A percentile compares a stretch with the other conserved stretches of the same genome.
Conservation (phyloP, 345 rosid genomes). For the Gynandropsis gynandra region DNA sequence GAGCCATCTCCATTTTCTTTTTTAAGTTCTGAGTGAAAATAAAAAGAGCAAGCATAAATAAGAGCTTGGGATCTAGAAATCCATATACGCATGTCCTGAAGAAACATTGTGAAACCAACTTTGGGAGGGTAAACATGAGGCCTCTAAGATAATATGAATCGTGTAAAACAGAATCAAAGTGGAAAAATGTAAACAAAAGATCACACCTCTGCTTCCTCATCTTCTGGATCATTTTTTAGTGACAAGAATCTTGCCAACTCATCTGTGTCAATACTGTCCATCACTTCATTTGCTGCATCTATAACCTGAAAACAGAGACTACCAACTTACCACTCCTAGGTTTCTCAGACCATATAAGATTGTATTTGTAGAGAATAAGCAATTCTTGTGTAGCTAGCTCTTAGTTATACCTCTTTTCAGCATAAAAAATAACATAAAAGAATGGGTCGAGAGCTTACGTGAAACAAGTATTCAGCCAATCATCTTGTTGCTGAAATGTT, state of each 20-base stretch:
- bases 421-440: not conserved
- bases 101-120: too few species aligned
- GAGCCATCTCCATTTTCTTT: constrained; percentile 73
- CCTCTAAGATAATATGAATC: too few species aligned
- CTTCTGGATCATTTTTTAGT: constrained; percentile 79
- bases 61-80: constrained; percentile 1
- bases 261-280: constrained; percentile 66
- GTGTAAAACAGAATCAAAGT: not conserved
- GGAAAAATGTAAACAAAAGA: constrained; percentile 4
- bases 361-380: too few species aligned
- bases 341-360: too few species aligned
- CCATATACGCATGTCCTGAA: too few species aligned
- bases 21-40: constrained; percentile 38
- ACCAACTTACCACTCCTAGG: not conserved
- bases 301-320: constrained; percentile 51
- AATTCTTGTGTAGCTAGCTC: too few species aligned
- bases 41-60: not conserved
- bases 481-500: constrained; percentile 47
- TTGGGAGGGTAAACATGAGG: too few species aligned
- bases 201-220: constrained; percentile 79
- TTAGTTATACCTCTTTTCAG: too few species aligned
- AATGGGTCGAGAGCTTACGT: constrained; percentile 43
- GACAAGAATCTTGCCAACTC: constrained; percentile 65
- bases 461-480: constrained; percentile 60
- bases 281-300: constrained; percentile 63